Evolutionary conservation across 208 protist genomes (phyloP).

Genomic region (Leishmania braziliensis): DNA sequence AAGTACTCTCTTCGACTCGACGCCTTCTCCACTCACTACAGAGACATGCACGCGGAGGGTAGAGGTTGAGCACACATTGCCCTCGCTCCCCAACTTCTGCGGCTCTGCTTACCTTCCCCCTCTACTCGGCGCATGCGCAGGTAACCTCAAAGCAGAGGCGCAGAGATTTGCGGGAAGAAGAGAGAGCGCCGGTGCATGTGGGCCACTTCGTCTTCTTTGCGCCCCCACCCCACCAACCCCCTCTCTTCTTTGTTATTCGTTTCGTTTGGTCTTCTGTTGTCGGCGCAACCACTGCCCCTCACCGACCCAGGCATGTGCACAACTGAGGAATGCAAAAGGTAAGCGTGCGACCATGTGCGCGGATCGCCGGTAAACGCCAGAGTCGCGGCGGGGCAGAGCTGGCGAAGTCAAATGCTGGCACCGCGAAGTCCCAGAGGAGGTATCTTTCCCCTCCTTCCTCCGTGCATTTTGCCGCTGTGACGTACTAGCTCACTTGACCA

Average conservation of each 20-base stretch:
- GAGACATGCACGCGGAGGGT: not conserved
- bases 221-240: not conserved
- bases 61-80: not conserved
- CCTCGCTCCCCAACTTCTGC: not conserved
- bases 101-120: not conserved
- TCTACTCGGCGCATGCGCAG: not conserved
- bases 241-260: not conserved
- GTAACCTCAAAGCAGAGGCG: not conserved
- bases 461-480: not conserved
- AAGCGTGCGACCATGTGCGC: not conserved
- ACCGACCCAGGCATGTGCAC: not conserved
- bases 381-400: not conserved
- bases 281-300: not conserved
- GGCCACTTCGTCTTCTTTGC: not conserved
- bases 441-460: not conserved
- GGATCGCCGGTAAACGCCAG: not conserved
- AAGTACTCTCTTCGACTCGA: not conserved
- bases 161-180: not conserved
- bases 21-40: not conserved
- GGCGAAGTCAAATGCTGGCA: not conserved
- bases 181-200: not conserved
- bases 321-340: not conserved
- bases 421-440: not conserved
- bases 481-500: not conserved
- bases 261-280: not conserved